Conservation (phyloP, 1,284 basidiomycete species). For the Marasmius oreades region DNA sequence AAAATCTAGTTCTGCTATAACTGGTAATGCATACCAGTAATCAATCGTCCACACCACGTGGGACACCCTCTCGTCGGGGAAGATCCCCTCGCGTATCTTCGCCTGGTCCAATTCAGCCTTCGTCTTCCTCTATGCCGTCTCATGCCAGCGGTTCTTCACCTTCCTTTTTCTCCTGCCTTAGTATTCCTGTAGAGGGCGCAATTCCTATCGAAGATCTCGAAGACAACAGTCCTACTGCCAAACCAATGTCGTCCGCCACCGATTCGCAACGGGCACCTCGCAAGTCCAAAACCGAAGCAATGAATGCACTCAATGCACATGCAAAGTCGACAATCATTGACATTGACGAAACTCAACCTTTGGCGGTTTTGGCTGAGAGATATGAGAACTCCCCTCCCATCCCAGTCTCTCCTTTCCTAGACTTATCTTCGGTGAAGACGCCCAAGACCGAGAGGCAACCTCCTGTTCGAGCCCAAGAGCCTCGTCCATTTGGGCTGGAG, state of each 20-base stretch:
- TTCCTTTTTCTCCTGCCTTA: conserved; percentile 61
- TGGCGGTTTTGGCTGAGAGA: conserved; percentile 40
- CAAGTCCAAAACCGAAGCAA: conserved; percentile 82
- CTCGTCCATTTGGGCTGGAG: conserved; percentile 79
- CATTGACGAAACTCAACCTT: conserved; percentile 40
- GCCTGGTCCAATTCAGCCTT: conserved; percentile 38
- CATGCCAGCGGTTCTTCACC: conserved; percentile 43
- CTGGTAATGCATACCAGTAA: conserved; percentile 44
- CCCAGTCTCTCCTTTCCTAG: conserved; percentile 54
- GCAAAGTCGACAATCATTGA: conserved; percentile 51
- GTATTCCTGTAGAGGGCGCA: conserved; percentile 65
- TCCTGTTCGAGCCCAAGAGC: conserved; percentile 30
- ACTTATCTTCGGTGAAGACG: conserved; percentile 71
- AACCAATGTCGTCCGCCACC: conserved; percentile 27
- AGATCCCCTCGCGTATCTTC: conserved; percentile 50
- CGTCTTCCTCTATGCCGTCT: conserved; percentile 34
- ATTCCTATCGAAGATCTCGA: conserved; percentile 42
- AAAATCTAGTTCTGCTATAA: conserved; percentile 7
- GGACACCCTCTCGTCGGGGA: conserved; percentile 53
- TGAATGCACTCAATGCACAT: conserved; percentile 69
- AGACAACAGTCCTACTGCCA: conserved; percentile 28
- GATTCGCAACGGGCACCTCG: conserved; percentile 70
- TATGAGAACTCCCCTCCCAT: conserved; percentile 55
- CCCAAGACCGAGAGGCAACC: conserved; percentile 38
- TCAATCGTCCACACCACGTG: conserved; percentile 43